Evolutionary conservation across 1,284 basidiomycete genomes (phyloP), one percentile per base, ranked within the genome.

Genomic region (Vanrija pseudolonga): DNA sequence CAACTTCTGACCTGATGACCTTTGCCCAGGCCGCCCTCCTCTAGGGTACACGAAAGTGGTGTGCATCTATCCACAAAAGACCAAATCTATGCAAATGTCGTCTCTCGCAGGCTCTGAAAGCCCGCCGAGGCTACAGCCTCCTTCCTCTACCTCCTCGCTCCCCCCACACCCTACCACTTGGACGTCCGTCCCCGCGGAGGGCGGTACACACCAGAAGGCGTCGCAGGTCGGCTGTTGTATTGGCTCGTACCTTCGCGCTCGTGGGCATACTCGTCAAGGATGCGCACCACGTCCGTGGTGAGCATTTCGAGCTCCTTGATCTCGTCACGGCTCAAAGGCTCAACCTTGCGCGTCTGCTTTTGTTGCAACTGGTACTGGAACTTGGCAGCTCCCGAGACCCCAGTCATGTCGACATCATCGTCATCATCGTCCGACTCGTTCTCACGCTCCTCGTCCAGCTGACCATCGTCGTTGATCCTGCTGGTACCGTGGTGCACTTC

Each of bases 271-370:
- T 62, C 62, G 48, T 74, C 68, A 46, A 93, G 75, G 49, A 91
- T 83, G 28, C 80, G 76, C 36, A 90, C 89, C 48, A 90, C 79
- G 62, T 87, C 84, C 58, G 82, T 80, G 17, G 88, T 89, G 64
- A 91, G 79, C 38, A 82, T 69, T 60, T 89, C 87, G 50, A 92
- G 76, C 64, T 92, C 88, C 65, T 80, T 81, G 59, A 88, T 78
- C 76, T 93, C 90, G 47, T 80, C 80, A 14, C 67, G 57, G 8
- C 84, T 83, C 51, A 92, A 77, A 0, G 85, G 68, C 51, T 65
- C 61, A 6, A 57, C 68, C 51, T 61, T 61, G 51, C 60, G 56
- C 26, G 39, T 43, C 6, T 26, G 9, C 17, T 55, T 52, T 20
- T 51, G 58, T 44, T 39, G 26, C 23, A 60, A 46, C 52, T 60